Percentiles rank a stretch among this genome's conserved stretches.
Conservation (phyloP, 768 basidiomycete genomes). For the Lactifluus hygrophoroides region DNA sequence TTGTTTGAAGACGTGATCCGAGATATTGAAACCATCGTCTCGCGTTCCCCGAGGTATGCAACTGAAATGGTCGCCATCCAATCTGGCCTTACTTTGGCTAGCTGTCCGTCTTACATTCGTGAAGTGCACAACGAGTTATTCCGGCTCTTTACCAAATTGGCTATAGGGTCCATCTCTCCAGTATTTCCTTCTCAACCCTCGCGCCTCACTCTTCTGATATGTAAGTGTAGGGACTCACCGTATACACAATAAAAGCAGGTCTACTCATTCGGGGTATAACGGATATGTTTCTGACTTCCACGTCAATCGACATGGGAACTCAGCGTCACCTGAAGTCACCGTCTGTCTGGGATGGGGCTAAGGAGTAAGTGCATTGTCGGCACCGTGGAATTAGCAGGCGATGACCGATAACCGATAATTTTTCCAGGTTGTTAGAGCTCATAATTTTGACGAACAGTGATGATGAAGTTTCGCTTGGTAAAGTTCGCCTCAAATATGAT, state of each 20-base stretch:
- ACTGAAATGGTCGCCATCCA: neutral
- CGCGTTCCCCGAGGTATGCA: neutral
- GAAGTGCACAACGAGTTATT: neutral
- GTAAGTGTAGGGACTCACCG: neutral
- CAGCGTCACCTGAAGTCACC: conserved; percentile 7
- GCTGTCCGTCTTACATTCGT: conserved; percentile 4
- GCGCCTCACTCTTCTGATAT: neutral
- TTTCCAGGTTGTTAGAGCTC: conserved; percentile 1
- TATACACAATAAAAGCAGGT: conserved; percentile 1
- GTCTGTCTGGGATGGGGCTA: conserved; percentile 6
- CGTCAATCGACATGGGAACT: neutral
- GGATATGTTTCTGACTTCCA: neutral
- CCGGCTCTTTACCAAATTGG: neutral
- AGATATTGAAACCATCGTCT: neutral
- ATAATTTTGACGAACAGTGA: neutral
- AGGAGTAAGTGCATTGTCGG: conserved; percentile 4
- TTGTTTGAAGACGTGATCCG: conserved; percentile 1
- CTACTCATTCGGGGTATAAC: conserved; percentile 11
- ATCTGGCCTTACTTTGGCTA: neutral
- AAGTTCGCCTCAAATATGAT: conserved; percentile 5
- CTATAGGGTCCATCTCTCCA: neutral
- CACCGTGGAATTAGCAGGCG: neutral
- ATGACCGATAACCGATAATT: neutral
- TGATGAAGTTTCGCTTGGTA: neutral
- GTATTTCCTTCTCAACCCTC: neutral